A percentile compares a stretch with the other conserved stretches of the same genome.
Evolutionary conservation across 495 filamentous ascomycete genomes (phyloP).

Genomic region (Penicillium canescens): DNA sequence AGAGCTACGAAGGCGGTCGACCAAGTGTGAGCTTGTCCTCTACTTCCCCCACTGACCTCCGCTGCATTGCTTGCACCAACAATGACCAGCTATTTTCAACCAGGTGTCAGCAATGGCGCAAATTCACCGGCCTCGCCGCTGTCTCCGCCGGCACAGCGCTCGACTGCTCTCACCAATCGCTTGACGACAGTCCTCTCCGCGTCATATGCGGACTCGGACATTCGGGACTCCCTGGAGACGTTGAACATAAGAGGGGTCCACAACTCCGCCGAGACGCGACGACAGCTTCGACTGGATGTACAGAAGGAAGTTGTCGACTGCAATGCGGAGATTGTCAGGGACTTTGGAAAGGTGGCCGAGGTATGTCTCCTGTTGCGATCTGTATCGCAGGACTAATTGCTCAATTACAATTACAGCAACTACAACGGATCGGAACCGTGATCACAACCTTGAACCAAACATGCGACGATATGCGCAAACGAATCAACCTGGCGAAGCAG

Average conservation of each 20-base stretch:
- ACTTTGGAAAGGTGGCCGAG: slow-evolving; percentile 91
- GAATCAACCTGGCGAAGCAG: slow-evolving; percentile 70
- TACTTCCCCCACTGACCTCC: slow-evolving; percentile 16
- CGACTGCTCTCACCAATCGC: slow-evolving; percentile 71
- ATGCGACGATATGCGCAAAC: slow-evolving; percentile 77
- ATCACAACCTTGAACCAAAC: slow-evolving; percentile 76
- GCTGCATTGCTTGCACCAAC: slow-evolving; percentile 12
- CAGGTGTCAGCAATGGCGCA: slow-evolving; percentile 30
- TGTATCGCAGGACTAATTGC: slow-evolving; percentile 11
- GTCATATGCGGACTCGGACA: slow-evolving; percentile 90
- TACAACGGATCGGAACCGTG: slow-evolving; percentile 79
- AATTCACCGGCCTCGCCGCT: slow-evolving; percentile 33
- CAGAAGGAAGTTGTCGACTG: slow-evolving; percentile 92
- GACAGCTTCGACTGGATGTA: slow-evolving; percentile 77
- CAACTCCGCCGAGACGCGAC: slow-evolving; percentile 78
- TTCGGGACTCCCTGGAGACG: slow-evolving; percentile 78
- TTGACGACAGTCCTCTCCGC: slow-evolving; percentile 83
- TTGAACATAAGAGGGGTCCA: slow-evolving; percentile 69
- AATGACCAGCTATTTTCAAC: slow-evolving; percentile 47
- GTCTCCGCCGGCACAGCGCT: slow-evolving; percentile 37
- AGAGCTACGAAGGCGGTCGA: slow-evolving; percentile 27
- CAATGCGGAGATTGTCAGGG: slow-evolving; percentile 87
- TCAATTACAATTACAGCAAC: slow-evolving; percentile 58
- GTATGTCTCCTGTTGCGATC: slow-evolving; percentile 43
- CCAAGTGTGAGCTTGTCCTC: slow-evolving; percentile 17